Conservation (phyloP, 2,329 filamentous ascomycete genomes). For the Daldinia sp. region DNA sequence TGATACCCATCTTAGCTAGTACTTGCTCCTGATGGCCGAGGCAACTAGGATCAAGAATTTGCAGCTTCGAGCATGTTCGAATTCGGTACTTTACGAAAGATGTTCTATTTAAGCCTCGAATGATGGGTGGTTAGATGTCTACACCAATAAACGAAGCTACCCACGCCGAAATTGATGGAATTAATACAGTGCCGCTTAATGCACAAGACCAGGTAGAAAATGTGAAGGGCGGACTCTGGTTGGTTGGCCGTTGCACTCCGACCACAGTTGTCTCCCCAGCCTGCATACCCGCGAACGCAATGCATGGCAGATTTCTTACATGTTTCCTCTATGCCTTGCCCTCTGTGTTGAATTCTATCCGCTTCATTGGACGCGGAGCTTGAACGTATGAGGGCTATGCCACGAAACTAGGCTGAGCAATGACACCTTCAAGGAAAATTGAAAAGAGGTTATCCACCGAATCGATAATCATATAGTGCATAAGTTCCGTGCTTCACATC, state of each 20-base stretch:
- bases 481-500: background rate
- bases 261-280: background rate
- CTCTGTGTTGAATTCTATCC: background rate
- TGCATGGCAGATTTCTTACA: background rate
- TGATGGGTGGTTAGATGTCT: background rate
- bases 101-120: background rate
- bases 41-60: background rate
- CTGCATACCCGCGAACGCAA: background rate
- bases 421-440: background rate
- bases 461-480: background rate
- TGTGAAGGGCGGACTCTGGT: background rate
- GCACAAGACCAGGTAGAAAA: background rate
- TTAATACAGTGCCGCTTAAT: background rate
- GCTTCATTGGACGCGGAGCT: background rate
- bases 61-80: background rate
- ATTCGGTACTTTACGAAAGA: background rate
- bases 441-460: background rate
- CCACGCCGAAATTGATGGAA: background rate
- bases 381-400: background rate
- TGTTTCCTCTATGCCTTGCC: background rate
- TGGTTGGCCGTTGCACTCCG: background rate
- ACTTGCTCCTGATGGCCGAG: constrained; percentile 3
- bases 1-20: constrained; percentile 26
- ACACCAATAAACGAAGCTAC: background rate
- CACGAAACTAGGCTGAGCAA: background rate